Evolutionary conservation across 1,284 basidiomycete genomes (phyloP), one percentile per base, ranked within the genome.

Genomic region (Singerocomus inundabilis): DNA sequence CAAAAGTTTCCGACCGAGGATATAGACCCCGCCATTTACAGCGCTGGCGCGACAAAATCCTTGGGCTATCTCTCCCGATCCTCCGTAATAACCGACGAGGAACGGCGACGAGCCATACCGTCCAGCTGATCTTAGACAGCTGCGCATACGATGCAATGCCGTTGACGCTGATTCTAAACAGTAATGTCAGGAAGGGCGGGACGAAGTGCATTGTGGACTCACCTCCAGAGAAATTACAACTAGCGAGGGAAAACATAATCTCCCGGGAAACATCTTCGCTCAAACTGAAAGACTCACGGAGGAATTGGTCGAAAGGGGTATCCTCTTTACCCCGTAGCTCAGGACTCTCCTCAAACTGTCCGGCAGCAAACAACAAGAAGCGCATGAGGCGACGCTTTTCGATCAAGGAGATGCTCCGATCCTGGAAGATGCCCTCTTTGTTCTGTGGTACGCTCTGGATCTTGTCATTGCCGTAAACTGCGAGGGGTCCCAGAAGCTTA

Each of bases 361-460:
- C 83, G 1, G 80, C 78, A 33, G 88, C 87, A 62, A 91, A 94
- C 60, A 85, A 78, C 31, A 99, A 72, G 58, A 97, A 92, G 56
- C 95, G 92, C 91, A 98, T 98, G 33, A 99, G 73, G 33, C 88
- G 79, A 36, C 95, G 77, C 72, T 98, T 99, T 54, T 96, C 92
- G 31, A 95, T 68, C 6, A 98, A 76, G 4, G 78, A 78, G 12
- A 98, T 79, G 5, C 75, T 76, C 63, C 85, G 85, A 69, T 84
- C 86, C 71, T 90, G 93, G 79, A 99, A 98, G 21, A 99, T 82
- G 53, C 93, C 91, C 68, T 96, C 93, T 67, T 98, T 98, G 71
- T 84, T 91, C 26, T 86, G 84, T 0, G 96, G 96, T 0, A 98
- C 95, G 40, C 72, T 76, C 57, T 79, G 80, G 33, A 88, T 72